Evolutionary conservation across 345 rosid species (phyloP).

Genomic region (Arabis alpina): DNA sequence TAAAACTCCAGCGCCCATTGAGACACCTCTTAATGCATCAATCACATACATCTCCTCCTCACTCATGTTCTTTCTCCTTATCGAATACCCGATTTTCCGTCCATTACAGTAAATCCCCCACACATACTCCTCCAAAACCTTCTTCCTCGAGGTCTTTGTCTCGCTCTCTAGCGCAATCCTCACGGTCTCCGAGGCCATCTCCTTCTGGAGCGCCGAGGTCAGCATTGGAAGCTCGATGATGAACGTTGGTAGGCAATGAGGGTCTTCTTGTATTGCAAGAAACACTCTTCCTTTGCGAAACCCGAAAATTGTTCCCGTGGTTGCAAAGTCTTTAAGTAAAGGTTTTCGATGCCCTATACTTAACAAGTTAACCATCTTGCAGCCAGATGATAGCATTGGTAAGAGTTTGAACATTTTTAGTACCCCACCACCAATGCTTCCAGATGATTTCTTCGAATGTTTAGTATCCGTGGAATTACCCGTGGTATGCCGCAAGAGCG

Average conservation of each 20-base stretch:
- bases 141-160: slow-evolving; percentile 76
- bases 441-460: slow-evolving; percentile 52
- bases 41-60: slow-evolving; percentile 89
- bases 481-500: slow-evolving; percentile 64
- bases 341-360: slow-evolving; percentile 71
- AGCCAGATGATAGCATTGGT: slow-evolving; percentile 94
- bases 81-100: slow-evolving; percentile 80
- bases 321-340: slow-evolving; percentile 75
- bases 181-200: slow-evolving; percentile 88
- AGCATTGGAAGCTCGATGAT: slow-evolving; percentile 90
- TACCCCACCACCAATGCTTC: slow-evolving; percentile 57
- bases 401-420: slow-evolving; percentile 83
- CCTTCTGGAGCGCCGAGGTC: slow-evolving; percentile 71
- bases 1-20: slow-evolving; percentile 97
- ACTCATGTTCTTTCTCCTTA: slow-evolving; percentile 80
- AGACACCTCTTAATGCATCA: slow-evolving; percentile 82
- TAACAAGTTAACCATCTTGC: slow-evolving; percentile 89
- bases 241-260: slow-evolving; percentile 76
- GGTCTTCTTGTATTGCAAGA: slow-evolving; percentile 93
- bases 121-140: slow-evolving; percentile 81
- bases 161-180: slow-evolving; percentile 91
- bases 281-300: slow-evolving; percentile 80
- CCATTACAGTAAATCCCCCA: slow-evolving; percentile 97
- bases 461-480: slow-evolving; percentile 46
- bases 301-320: slow-evolving; percentile 86